phyloP scores from a whole-genome alignment of 73 alveolate species.

The Paraurostyla sp. region DNA sequence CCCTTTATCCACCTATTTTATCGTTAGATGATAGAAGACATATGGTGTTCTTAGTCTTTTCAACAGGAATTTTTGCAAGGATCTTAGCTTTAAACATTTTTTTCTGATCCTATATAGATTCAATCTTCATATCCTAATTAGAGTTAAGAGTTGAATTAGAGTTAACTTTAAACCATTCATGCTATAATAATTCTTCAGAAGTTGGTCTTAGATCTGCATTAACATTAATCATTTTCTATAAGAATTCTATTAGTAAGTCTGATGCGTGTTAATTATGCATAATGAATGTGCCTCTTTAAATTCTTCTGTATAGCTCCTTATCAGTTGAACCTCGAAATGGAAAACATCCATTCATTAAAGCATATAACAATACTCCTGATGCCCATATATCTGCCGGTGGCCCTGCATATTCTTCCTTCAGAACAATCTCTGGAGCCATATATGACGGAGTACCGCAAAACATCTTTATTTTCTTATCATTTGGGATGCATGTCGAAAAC shows the following conservation, averaged over 20 bases:
- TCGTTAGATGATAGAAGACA: constrained; percentile 2
- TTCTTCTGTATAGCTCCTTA: constrained; percentile 80
- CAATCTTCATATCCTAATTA: background rate
- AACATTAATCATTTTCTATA: constrained; percentile 66
- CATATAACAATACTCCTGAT: constrained; percentile 84
- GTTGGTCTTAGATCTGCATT: constrained; percentile 79
- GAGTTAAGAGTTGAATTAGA: background rate
- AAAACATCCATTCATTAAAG: constrained; percentile 76
- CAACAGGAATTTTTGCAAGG: constrained; percentile 12
- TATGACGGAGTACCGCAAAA: constrained; percentile 93
- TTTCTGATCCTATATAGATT: background rate
- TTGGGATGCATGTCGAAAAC: constrained; percentile 85
- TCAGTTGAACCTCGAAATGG: constrained; percentile 86
- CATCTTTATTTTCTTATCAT: constrained; percentile 80
- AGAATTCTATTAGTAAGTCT: background rate
- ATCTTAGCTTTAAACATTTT: constrained; percentile 24
- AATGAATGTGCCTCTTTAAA: constrained; percentile 70
- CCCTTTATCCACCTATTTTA: background rate
- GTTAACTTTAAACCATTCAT: constrained; percentile 63
- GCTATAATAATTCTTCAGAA: constrained; percentile 70
- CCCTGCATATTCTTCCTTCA: constrained; percentile 81
- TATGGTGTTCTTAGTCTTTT: background rate
- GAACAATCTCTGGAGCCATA: constrained; percentile 91
- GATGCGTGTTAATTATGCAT: constrained; percentile 65
- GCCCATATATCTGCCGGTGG: constrained; percentile 91